These are phyloP conservation scores for Candida methanosorbosa DNA, from an alignment of 805 yeast species.

Conservation along the genomic window DNA sequence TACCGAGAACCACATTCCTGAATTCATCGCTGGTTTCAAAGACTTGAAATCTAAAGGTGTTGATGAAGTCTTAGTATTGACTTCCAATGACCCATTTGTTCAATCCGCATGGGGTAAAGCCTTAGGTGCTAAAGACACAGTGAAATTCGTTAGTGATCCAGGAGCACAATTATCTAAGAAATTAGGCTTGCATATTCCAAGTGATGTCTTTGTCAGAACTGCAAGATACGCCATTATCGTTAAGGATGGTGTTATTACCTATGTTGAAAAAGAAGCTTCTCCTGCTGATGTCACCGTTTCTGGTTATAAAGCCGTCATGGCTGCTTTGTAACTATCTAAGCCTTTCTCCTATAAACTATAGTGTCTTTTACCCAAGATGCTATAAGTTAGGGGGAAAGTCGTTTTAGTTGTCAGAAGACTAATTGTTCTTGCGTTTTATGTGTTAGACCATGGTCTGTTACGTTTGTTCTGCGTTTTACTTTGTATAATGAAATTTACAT, in stretches of 20 bases:
- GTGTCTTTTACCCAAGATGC: too few species aligned
- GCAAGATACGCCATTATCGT: conserved; percentile 68
- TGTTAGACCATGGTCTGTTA: too few species aligned
- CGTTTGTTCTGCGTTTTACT: too few species aligned
- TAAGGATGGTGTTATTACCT: conserved; percentile 27
- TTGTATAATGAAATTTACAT: too few species aligned
- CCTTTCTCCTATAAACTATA: too few species aligned
- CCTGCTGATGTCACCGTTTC: conserved; percentile 33
- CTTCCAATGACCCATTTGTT: conserved; percentile 36
- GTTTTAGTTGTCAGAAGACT: too few species aligned
- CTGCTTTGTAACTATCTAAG: conserved; percentile 4
- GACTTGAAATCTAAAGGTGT: conserved; percentile 32
- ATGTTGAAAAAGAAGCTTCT: conserved; percentile 34
- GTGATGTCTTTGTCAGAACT: conserved; percentile 50
- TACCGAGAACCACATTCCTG: conserved; percentile 35
- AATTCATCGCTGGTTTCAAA: conserved; percentile 21
- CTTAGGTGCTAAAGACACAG: conserved; percentile 29
- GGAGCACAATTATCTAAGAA: conserved; percentile 48
- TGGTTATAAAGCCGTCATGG: conserved; percentile 34
- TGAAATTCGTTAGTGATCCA: conserved; percentile 62
- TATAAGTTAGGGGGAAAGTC: too few species aligned
- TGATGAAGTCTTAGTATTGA: conserved; percentile 27
- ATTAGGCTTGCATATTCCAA: conserved; percentile 50
- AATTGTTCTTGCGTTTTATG: too few species aligned
- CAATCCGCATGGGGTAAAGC: conserved; percentile 39